Conservation (phyloP, 2,329 filamentous ascomycete species). For the Lanzia echinophila region DNA sequence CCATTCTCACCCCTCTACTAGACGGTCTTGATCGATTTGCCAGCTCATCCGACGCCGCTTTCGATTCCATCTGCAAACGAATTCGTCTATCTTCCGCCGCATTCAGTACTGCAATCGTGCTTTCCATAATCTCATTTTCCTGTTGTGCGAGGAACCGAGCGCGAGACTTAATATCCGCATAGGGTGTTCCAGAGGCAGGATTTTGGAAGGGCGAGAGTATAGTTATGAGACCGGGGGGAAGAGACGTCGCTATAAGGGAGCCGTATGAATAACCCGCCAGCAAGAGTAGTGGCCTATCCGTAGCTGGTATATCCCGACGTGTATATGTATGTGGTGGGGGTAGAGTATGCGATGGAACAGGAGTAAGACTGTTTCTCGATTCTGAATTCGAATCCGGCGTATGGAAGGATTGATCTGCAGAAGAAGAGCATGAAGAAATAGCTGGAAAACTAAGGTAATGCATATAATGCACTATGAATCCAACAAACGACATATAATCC, state of each 20-base stretch:
- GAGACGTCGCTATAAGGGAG: slow-evolving; percentile 67
- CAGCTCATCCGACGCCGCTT: slow-evolving; percentile 11
- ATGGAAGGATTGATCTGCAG: slow-evolving; percentile 8
- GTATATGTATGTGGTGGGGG: slow-evolving; percentile 11
- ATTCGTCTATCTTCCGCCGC: slow-evolving; percentile 11
- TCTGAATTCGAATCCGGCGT: slow-evolving; percentile 15
- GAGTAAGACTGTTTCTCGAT: slow-evolving; percentile 12
- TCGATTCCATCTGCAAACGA: slow-evolving; percentile 14
- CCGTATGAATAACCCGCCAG: slow-evolving; percentile 88
- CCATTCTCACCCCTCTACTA: slow-evolving; percentile 25
- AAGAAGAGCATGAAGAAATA: neutral
- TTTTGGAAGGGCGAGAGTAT: slow-evolving; percentile 48
- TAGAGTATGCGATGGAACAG: slow-evolving; percentile 23
- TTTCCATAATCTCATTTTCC: slow-evolving; percentile 38
- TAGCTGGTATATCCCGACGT: neutral
- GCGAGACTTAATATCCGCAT: slow-evolving; percentile 62
- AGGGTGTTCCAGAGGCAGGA: slow-evolving; percentile 49
- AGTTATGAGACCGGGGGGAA: slow-evolving; percentile 48
- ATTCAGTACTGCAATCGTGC: slow-evolving; percentile 15
- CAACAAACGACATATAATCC: slow-evolving; percentile 79
- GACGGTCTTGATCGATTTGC: slow-evolving; percentile 16
- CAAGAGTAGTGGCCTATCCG: slow-evolving; percentile 38
- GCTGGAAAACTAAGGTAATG: slow-evolving; percentile 36
- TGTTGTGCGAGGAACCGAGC: slow-evolving; percentile 62
- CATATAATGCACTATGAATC: slow-evolving; percentile 70